Evolutionary conservation across 2,329 filamentous ascomycete species (phyloP).

Genomic region (Colletotrichum theobromicola): DNA sequence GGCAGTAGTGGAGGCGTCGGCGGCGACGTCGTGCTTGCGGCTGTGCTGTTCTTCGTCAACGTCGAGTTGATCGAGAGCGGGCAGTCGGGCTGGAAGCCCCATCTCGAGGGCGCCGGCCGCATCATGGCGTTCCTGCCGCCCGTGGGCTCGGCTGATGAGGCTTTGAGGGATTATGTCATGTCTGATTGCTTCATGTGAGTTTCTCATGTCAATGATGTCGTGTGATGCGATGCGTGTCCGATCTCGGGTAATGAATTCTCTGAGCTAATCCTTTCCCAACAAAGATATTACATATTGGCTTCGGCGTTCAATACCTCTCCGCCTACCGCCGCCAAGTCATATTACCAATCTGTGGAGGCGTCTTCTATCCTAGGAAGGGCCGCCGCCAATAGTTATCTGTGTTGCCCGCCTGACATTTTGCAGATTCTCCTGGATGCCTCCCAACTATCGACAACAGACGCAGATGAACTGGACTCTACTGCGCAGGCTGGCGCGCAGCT

Average conservation of each 20-base stretch:
- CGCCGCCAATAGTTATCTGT: constrained; percentile 51
- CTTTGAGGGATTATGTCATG: constrained; percentile 48
- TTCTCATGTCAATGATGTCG: not conserved
- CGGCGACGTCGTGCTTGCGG: constrained; percentile 47
- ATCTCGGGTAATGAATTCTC: not conserved
- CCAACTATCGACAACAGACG: constrained; percentile 38
- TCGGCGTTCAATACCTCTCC: constrained; percentile 46
- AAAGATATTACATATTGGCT: constrained; percentile 50
- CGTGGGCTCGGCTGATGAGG: constrained; percentile 34
- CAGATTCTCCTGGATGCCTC: constrained; percentile 48
- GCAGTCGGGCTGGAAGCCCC: constrained; percentile 51
- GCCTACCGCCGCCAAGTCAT: constrained; percentile 31
- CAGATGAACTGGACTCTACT: constrained; percentile 29
- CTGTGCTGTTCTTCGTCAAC: constrained; percentile 55
- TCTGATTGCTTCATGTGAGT: constrained; percentile 53
- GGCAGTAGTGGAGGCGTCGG: constrained; percentile 32
- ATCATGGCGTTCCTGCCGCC: constrained; percentile 47
- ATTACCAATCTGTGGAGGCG: constrained; percentile 42
- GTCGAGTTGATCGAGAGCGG: constrained; percentile 56
- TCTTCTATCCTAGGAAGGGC: constrained; percentile 42
- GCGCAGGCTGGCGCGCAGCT: constrained; percentile 36
- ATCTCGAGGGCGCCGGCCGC: constrained; percentile 49
- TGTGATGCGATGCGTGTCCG: not conserved
- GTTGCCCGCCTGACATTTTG: constrained; percentile 49
- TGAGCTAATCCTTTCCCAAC: constrained; percentile 4